Conservation (phyloP, 2,329 filamentous ascomycete species). For the Diplocarpon rosae region DNA sequence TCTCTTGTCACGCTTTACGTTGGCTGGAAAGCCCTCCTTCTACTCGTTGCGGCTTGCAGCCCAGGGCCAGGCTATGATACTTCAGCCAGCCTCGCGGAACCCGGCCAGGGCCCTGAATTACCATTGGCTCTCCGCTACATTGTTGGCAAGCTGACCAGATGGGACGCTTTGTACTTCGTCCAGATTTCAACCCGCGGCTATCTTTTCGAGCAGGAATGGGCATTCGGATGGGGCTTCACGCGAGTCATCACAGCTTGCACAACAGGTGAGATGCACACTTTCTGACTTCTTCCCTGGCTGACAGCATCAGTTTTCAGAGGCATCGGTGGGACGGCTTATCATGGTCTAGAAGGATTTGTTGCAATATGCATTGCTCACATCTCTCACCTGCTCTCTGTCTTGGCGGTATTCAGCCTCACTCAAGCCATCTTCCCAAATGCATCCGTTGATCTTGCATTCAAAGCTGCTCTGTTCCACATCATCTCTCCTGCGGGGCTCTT, state of each 20-base stretch:
- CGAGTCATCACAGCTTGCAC: constrained; percentile 28
- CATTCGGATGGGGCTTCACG: constrained; percentile 53
- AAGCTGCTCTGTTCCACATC: constrained; percentile 65
- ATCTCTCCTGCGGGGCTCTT: constrained; percentile 84
- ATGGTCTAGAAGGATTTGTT: constrained; percentile 36
- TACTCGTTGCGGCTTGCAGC: constrained; percentile 49
- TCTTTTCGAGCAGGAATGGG: constrained; percentile 75
- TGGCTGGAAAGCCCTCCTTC: constrained; percentile 55
- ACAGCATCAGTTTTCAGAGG: constrained; percentile 18
- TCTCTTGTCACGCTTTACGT: constrained; percentile 35
- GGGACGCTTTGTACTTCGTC: constrained; percentile 74
- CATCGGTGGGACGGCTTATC: constrained; percentile 24
- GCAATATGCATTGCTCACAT: constrained; percentile 58
- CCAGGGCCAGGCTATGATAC: constrained; percentile 61
- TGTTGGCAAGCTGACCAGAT: constrained; percentile 49
- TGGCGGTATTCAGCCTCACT: constrained; percentile 60
- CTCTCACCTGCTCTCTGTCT: constrained; percentile 66
- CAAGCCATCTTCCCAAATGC: constrained; percentile 39
- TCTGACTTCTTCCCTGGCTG: background rate
- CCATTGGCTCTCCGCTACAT: constrained; percentile 16
- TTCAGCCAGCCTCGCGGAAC: constrained; percentile 44
- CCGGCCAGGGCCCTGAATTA: constrained; percentile 12
- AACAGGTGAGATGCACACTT: constrained; percentile 13
- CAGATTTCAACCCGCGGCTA: constrained; percentile 52
- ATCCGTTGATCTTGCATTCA: constrained; percentile 43